Percentiles rank a stretch among this genome's conserved stretches.
Conservation (phyloP, 208 protist genomes). For the Leishmania braziliensis region DNA sequence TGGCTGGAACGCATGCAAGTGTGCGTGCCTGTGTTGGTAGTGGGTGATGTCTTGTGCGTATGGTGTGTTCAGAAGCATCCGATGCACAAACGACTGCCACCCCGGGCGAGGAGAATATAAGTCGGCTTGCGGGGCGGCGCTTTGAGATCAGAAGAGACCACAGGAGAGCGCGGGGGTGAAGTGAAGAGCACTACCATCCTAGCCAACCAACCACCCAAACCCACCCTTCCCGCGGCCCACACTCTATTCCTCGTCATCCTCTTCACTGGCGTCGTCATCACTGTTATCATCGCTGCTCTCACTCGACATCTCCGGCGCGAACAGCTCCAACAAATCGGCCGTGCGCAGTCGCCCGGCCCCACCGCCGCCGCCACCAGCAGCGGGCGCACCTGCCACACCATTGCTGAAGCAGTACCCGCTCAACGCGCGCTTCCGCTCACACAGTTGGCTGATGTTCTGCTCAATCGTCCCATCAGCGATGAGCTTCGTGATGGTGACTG, state of each 20-base stretch:
- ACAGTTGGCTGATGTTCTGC: slow-evolving; percentile 95
- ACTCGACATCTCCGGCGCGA: slow-evolving; percentile 35
- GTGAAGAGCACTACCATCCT: not conserved
- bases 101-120: not conserved
- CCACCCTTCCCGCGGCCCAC: not conserved
- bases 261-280: slow-evolving; percentile 8
- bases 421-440: slow-evolving; percentile 91
- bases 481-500: slow-evolving; percentile 93
- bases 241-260: slow-evolving; percentile 11
- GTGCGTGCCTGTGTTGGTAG: not conserved
- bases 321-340: slow-evolving; percentile 58
- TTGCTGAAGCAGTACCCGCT: slow-evolving; percentile 50
- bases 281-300: slow-evolving; percentile 19
- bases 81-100: not conserved
- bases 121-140: not conserved
- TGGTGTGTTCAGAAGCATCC: not conserved
- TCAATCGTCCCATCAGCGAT: slow-evolving; percentile 95
- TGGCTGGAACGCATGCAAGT: not conserved
- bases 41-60: not conserved
- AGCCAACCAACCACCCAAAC: not conserved
- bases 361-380: slow-evolving; percentile 13
- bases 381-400: not conserved
- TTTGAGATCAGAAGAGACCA: not conserved
- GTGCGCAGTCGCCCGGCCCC: slow-evolving; percentile 39
- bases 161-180: not conserved